Base-by-base conservation (phyloP, 2,329 filamentous ascomycete species). In the Aspergillus niger region DNA sequence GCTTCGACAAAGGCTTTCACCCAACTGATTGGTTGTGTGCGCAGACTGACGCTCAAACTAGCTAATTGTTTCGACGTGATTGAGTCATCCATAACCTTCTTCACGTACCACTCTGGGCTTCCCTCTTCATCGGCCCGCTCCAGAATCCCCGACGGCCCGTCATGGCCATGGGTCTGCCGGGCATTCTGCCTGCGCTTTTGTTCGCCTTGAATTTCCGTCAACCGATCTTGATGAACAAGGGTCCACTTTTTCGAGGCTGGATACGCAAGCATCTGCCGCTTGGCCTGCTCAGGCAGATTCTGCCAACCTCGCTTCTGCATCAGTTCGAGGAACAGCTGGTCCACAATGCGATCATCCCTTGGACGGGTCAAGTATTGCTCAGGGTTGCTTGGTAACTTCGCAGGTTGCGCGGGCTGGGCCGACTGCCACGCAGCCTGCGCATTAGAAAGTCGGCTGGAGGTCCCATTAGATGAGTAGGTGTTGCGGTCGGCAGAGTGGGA, bases 221-320 rank as follows among this genome's bases (percentile, higher is more conserved):
- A 83, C 63, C 91, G 89, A 79, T 99, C 95, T 78, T 99, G 94
- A 75, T 98, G 90, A 55, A 99, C 90, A 61, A 99, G 81, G 1
- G 92, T 97, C 95, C 95, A 99, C 79, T 98, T 99, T 83, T 98
- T 98, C 65, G 89, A 86, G 8, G 95, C 86, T 13, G 93, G 91
- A 74, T 99, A 98, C 39, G 92, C 92, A 78, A 95, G 86, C 94
- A 99, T 98, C 80, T 98, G 95, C 63, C 94, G 85, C 68, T 90
- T 87, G 30, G 95, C 95, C 79, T 97, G 92, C 72, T 99, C 95
- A 5, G 95, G 95, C 65, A 99, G 81, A 76, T 96, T 96, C 79
- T 97, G 95, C 91, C 93, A 98, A 66, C 94, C 95, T 79, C 95
- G 87, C 79, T 97, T 97, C 72, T 96, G 91, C 95, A 99, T 98